Evolutionary conservation across 345 rosid genomes (phyloP), one percentile per base, ranked within the genome.

Genomic region (Erodium maritimum): DNA sequence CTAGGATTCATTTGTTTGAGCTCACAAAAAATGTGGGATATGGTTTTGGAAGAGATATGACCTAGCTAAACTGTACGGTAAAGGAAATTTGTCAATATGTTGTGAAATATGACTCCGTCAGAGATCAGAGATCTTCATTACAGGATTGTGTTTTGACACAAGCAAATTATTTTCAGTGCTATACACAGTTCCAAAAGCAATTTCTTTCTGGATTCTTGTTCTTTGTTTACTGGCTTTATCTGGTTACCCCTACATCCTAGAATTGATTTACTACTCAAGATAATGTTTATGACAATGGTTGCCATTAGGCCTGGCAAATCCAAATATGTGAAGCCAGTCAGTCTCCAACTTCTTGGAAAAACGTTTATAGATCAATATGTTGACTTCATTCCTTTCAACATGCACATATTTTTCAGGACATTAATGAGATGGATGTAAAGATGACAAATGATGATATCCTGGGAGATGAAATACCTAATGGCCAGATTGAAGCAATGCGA

Each of bases 401-500:
- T 34, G 46, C 42, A 53, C 19, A 61, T 59, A 17, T 61, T 55
- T 48, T 66, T 68, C 81, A 93, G 96, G 94, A 77, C 55, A 78
- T 78, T 71, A 76, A 65, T 56, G 91, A 74, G 66, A 61, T 67
- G 34, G 82, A 77, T 62, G 78, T 66, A 10, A 59, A 55, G 55
- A 79, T 89, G 95, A 85, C 97, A 56, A 93, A 89, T 83, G 95
- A 93, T 79, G 97, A 93, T 73, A 67, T 89, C 67, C 73, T 93
- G 67, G 99, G 99, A 20, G 99, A 89, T 78, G 95, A 93, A 75
- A 83, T 93, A 72, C 99, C 97, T 63, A 50, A 55, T 45, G 94
- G 89, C 59, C 99, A 93, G 81, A 74, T 63, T 70, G 77, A 79
- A 67, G 69, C 69, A 22, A 56, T 85, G 69, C 82, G 85, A 24